Conservation (phyloP, 75 land plant species). For the Gnetum montanum region DNA sequence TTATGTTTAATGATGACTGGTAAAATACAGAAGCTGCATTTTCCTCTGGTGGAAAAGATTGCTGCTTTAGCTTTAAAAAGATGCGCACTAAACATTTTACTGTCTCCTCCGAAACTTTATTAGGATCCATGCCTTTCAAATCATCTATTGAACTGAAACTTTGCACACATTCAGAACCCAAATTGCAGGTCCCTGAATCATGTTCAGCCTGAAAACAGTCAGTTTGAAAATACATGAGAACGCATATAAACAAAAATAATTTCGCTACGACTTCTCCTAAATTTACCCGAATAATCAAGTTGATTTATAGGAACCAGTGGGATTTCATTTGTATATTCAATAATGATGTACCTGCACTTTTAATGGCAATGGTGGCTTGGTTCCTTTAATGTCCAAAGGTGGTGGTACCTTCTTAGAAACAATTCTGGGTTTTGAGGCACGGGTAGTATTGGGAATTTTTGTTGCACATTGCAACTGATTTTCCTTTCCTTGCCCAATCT, state of each 20-base stretch:
- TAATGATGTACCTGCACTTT: slow-evolving; percentile 8
- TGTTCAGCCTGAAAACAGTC: slow-evolving; percentile 5
- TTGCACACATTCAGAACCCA: slow-evolving; percentile 8
- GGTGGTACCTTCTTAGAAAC: background rate
- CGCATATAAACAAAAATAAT: background rate
- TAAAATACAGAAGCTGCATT: slow-evolving; percentile 21
- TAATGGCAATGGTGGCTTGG: background rate
- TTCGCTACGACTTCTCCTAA: background rate
- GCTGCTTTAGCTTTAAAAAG: slow-evolving; percentile 37
- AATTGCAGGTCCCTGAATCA: slow-evolving; percentile 2
- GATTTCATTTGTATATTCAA: too few species aligned
- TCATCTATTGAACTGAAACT: slow-evolving; percentile 12
- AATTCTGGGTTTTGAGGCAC: background rate
- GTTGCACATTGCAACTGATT: background rate
- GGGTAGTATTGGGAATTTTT: background rate
- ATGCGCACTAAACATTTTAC: slow-evolving; percentile 43
- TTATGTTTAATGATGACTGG: slow-evolving; percentile 42
- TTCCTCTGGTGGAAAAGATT: slow-evolving; percentile 8
- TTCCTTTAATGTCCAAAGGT: background rate
- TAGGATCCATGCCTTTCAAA: slow-evolving; percentile 22
- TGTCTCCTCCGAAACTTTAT: slow-evolving; percentile 57
- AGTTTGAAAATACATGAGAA: background rate
- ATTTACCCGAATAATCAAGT: background rate
- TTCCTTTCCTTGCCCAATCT: slow-evolving; percentile 3
- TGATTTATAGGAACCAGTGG: background rate